These are phyloP conservation scores for Salisapilia sapeloensis DNA, from an alignment of 352 stramenopile species.

Conservation along the genomic window DNA sequence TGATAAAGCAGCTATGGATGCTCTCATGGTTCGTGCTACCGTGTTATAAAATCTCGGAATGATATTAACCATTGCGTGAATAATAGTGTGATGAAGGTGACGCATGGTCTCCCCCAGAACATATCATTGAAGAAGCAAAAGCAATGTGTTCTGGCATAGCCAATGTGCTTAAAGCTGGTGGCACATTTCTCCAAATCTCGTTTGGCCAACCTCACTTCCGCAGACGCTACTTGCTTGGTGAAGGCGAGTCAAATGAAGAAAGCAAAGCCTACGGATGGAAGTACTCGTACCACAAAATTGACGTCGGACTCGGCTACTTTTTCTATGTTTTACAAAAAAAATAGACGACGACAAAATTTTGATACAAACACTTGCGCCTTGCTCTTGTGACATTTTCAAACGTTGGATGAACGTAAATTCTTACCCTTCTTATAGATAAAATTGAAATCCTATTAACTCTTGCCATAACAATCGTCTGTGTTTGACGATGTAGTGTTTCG, in stretches of 20 bases:
- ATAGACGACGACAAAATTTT: no score
- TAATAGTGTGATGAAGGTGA: constrained; percentile 36
- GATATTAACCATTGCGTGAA: not conserved
- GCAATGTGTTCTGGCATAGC: constrained; percentile 36
- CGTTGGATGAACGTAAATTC: no score
- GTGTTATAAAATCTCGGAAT: not conserved
- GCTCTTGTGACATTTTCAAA: no score
- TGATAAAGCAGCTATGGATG: constrained; percentile 77
- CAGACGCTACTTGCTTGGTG: constrained; percentile 33
- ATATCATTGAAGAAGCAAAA: constrained; percentile 21
- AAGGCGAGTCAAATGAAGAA: constrained; percentile 9
- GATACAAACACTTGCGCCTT: no score
- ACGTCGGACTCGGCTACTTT: constrained; percentile 37
- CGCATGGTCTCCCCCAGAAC: constrained; percentile 40
- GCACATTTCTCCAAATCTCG: constrained; percentile 57
- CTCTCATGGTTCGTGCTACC: constrained; percentile 26
- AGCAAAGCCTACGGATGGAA: constrained; percentile 25
- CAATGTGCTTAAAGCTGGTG: constrained; percentile 17
- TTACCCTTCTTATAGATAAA: no score
- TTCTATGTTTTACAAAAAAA: constrained; percentile 35
- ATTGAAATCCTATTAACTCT: no score
- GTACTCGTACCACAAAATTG: constrained; percentile 33
- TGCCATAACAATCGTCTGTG: no score
- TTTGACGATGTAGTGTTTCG: no score
- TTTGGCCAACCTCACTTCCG: constrained; percentile 74